Percentiles rank a stretch among this genome's conserved stretches.
phyloP scores from a whole-genome alignment of 192 early-diverging fungal species.

The Umbelopsis sp. region DNA sequence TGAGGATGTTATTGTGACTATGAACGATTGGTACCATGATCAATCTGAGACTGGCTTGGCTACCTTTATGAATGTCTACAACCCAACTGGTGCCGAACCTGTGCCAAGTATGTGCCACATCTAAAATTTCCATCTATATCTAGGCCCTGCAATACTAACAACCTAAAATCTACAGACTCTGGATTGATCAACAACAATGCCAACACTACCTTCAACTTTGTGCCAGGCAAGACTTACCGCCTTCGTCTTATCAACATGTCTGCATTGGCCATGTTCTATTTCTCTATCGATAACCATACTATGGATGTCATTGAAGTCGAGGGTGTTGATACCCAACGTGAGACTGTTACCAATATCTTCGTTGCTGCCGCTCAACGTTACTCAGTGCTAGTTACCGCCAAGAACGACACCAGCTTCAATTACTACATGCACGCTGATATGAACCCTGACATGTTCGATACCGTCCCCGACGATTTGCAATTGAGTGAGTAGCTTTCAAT shows the following conservation, averaged over 20 bases:
- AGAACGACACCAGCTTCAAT: constrained; percentile 61
- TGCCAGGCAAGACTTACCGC: constrained; percentile 74
- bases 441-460: constrained; percentile 78
- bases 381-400: constrained; percentile 79
- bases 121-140: background rate
- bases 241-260: constrained; percentile 79
- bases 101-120: constrained; percentile 48
- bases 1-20: constrained; percentile 63
- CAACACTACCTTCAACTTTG: constrained; percentile 49
- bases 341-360: constrained; percentile 54
- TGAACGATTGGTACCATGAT: constrained; percentile 65
- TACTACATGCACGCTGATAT: constrained; percentile 76
- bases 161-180: constrained; percentile 33
- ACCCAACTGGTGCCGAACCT: constrained; percentile 79
- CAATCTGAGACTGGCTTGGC: constrained; percentile 51
- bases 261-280: constrained; percentile 62
- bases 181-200: constrained; percentile 60
- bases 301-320: constrained; percentile 75
- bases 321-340: constrained; percentile 64
- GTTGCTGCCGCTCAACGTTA: constrained; percentile 78
- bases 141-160: background rate
- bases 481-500: constrained; percentile 39
- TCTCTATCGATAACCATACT: constrained; percentile 71
- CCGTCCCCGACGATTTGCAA: constrained; percentile 55
- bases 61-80: constrained; percentile 66